Evolutionary conservation across 352 stramenopile species (phyloP), one percentile per base, ranked within the genome.

Genomic region (Phytophthora meadii): DNA sequence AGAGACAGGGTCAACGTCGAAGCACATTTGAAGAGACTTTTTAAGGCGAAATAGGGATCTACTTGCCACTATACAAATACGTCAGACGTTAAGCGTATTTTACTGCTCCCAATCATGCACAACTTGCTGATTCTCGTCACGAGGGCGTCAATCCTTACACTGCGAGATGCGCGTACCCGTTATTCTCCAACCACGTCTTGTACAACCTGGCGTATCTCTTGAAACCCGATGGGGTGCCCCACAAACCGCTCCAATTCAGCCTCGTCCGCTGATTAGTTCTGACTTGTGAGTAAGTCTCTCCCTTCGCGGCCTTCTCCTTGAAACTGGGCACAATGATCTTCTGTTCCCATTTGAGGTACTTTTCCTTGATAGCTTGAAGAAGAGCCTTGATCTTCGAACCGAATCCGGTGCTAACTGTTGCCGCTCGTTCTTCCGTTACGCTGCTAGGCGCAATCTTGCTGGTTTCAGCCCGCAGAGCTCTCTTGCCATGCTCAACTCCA

Each of bases 181-280:
- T 54, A 3, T 27, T 30, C 15, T 2, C 1, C 11, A 32, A 5
- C 32, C 32, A 55, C 3, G 8, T 19, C 32, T 45, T 14, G 37
- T 55, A 55, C 12, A 34, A 10, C 5, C 11, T 45, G 9, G 34
- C 10, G 49, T 42, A 54, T 28, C 47, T 41, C 30, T 54, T 54
- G 47, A 54, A 55, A 15, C 32, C 34, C 2, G 49, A 46, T 9
- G 49, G 49, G 5, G 14, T 34, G 5, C 27, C 25, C 49, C 49
- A 55, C 30, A 19, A 25, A 14, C 49, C 49, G 44, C 9, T 45
- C 5, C 24, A 24, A 1, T 34, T 44, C 19, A 55, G 2, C 14
- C 15, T 55, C 4, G 9, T 15, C 32, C 32, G 34, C 6, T 25
- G 30, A 9, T 45, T 1, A 2, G 11, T 14, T n/a, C 17, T n/a